Evolutionary conservation across 305 asterid species (phyloP).

Genomic region (Withania somnifera): DNA sequence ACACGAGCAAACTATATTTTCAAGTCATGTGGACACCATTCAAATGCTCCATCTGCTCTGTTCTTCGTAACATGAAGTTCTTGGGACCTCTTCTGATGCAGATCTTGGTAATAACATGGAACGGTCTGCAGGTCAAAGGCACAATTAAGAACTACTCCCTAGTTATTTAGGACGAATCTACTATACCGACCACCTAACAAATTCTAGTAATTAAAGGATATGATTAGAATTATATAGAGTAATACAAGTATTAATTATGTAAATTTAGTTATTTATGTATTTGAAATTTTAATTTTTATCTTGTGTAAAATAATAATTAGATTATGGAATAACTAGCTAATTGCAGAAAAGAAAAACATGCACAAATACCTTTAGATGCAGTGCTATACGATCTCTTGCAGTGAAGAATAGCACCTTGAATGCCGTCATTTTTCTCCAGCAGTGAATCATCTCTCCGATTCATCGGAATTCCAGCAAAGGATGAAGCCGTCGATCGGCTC

Average conservation of each 20-base stretch:
- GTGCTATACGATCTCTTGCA: conserved; percentile 73
- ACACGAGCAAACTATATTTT: background rate
- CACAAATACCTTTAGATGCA: conserved; percentile 26
- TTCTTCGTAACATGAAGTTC: background rate
- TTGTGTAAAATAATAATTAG: too few species aligned
- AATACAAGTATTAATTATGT: too few species aligned
- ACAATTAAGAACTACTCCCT: background rate
- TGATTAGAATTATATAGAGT: background rate
- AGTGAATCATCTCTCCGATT: conserved; percentile 65
- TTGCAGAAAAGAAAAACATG: too few species aligned
- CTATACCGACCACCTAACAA: background rate
- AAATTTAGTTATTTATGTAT: too few species aligned
- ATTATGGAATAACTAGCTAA: too few species aligned
- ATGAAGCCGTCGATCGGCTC: conserved; percentile 52
- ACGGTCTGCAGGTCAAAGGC: background rate
- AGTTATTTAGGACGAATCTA: background rate
- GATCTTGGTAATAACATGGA: background rate
- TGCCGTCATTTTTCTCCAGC: conserved; percentile 60
- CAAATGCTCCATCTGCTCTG: conserved; percentile 6
- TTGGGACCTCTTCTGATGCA: background rate
- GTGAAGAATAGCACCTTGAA: conserved; percentile 78
- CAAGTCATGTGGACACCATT: too few species aligned
- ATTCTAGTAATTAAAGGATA: background rate
- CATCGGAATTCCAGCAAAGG: conserved; percentile 14
- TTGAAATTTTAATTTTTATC: too few species aligned